Conservation (phyloP, 1,284 basidiomycete species). For the Puccinia horiana region DNA sequence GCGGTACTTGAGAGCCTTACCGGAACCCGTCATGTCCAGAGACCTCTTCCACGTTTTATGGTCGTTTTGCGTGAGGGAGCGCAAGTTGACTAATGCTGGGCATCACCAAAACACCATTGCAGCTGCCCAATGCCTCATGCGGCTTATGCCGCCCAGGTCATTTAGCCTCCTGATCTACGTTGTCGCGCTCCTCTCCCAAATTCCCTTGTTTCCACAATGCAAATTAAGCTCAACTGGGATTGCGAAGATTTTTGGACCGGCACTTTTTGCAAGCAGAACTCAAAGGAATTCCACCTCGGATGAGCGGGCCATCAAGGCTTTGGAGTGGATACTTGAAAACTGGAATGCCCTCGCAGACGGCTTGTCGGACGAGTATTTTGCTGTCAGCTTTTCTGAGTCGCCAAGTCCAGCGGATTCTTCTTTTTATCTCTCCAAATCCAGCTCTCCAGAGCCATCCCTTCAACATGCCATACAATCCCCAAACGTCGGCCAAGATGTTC, state of each 20-base stretch:
- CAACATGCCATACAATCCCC: not conserved
- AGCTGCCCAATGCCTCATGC: constrained; percentile 65
- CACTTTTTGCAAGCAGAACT: constrained; percentile 55
- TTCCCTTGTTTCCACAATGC: constrained; percentile 59
- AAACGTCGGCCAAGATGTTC: not conserved
- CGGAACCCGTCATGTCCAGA: constrained; percentile 59
- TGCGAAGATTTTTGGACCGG: constrained; percentile 58
- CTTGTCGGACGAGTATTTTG: constrained; percentile 24
- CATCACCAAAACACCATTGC: not conserved
- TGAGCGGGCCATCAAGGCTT: constrained; percentile 12
- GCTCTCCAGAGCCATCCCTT: not conserved
- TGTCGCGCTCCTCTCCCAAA: constrained; percentile 65
- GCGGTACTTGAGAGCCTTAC: constrained; percentile 66
- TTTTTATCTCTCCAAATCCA: not conserved
- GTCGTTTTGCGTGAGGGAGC: constrained; percentile 55
- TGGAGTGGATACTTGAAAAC: constrained; percentile 32
- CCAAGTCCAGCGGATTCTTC: not conserved
- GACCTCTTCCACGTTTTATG: constrained; percentile 57
- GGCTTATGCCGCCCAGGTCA: constrained; percentile 66
- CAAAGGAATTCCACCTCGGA: not conserved
- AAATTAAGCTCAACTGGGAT: constrained; percentile 57
- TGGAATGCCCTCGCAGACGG: constrained; percentile 44
- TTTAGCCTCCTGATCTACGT: constrained; percentile 68
- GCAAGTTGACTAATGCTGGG: not conserved
- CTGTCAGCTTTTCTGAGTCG: not conserved